These are phyloP conservation scores for Monilinia fructigena DNA, from an alignment of 2,329 filamentous ascomycete species.

Conservation along the genomic window DNA sequence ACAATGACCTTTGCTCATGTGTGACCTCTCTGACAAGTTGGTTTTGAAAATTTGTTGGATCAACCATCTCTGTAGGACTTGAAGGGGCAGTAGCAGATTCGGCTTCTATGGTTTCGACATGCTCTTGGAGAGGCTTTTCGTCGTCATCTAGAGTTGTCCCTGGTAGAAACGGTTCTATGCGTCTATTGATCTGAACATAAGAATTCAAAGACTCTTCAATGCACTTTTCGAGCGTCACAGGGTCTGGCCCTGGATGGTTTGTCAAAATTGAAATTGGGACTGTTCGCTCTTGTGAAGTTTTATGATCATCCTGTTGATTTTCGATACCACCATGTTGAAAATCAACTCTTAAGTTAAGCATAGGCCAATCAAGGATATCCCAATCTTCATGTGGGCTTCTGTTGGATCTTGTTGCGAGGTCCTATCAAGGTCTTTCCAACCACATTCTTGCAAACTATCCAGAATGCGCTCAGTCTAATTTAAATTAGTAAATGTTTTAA, in stretches of 20 bases:
- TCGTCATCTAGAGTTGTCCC: slow-evolving; percentile 23
- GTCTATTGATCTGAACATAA: slow-evolving; percentile 80
- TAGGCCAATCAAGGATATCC: slow-evolving; percentile 83
- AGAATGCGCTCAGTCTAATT: slow-evolving; percentile 76
- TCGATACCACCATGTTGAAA: slow-evolving; percentile 89
- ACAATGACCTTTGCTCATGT: slow-evolving; percentile 38
- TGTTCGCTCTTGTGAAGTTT: slow-evolving; percentile 86
- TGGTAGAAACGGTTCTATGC: slow-evolving; percentile 60
- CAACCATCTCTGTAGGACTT: slow-evolving; percentile 7
- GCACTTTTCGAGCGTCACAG: slow-evolving; percentile 84
- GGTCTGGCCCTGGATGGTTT: slow-evolving; percentile 49
- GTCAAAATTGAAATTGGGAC: slow-evolving; percentile 88
- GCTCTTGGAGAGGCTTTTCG: slow-evolving; percentile 31
- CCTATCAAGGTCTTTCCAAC: slow-evolving; percentile 77
- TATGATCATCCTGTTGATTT: slow-evolving; percentile 83
- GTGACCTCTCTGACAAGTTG: slow-evolving; percentile 18
- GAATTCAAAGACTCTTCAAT: slow-evolving; percentile 89
- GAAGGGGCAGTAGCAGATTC: slow-evolving; percentile 31
- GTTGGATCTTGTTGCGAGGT: slow-evolving; percentile 92
- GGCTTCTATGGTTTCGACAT: slow-evolving; percentile 34
- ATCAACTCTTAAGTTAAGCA: slow-evolving; percentile 89
- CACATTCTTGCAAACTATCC: slow-evolving; percentile 77
- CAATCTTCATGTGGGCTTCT: slow-evolving; percentile 93
- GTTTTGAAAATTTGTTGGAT: neutral
- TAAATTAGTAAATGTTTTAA: slow-evolving; percentile 25